Percentiles rank a stretch among this genome's conserved stretches.
These are phyloP conservation scores for Teratosphaeria zuluensis DNA, from an alignment of 2,329 filamentous ascomycete species.

Conservation along the genomic window DNA sequence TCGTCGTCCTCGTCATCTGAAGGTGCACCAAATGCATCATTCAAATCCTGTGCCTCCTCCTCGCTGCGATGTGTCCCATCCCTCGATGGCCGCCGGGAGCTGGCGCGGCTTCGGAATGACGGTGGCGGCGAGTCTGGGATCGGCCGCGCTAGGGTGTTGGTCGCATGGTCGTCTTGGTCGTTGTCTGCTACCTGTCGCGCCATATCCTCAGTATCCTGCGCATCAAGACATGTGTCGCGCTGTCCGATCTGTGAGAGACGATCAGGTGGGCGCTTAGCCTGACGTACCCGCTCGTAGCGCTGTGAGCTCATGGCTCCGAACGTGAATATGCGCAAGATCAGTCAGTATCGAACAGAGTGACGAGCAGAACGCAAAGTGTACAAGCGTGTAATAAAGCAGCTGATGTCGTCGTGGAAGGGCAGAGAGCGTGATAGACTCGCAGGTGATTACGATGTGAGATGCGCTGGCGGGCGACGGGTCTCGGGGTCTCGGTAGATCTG, in stretches of 20 bases:
- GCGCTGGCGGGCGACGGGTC: background rate
- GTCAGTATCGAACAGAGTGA: background rate
- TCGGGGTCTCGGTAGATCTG: no score
- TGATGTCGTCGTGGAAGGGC: background rate
- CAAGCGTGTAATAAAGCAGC: background rate
- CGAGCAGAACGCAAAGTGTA: background rate
- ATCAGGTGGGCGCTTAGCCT: constrained; percentile 19
- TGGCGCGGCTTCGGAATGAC: constrained; percentile 79
- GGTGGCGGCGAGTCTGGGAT: constrained; percentile 49
- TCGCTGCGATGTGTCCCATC: constrained; percentile 41
- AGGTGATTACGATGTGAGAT: background rate
- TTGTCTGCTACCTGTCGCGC: constrained; percentile 28
- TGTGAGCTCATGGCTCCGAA: constrained; percentile 35
- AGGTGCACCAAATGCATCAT: constrained; percentile 72
- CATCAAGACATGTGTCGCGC: background rate
- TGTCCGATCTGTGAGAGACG: constrained; percentile 4
- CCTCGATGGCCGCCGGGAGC: constrained; percentile 51
- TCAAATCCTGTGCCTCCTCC: constrained; percentile 68
- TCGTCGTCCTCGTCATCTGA: constrained; percentile 58
- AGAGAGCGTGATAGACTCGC: background rate
- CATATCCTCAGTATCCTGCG: constrained; percentile 10
- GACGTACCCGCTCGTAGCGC: constrained; percentile 31
- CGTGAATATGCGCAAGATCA: background rate
- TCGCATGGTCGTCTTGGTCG: constrained; percentile 32
- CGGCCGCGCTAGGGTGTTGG: constrained; percentile 22